A percentile compares a stretch with the other conserved stretches of the same genome.
These are phyloP conservation scores for Tephrocybe rancida DNA, from an alignment of 768 basidiomycete species.

Conservation along the genomic window DNA sequence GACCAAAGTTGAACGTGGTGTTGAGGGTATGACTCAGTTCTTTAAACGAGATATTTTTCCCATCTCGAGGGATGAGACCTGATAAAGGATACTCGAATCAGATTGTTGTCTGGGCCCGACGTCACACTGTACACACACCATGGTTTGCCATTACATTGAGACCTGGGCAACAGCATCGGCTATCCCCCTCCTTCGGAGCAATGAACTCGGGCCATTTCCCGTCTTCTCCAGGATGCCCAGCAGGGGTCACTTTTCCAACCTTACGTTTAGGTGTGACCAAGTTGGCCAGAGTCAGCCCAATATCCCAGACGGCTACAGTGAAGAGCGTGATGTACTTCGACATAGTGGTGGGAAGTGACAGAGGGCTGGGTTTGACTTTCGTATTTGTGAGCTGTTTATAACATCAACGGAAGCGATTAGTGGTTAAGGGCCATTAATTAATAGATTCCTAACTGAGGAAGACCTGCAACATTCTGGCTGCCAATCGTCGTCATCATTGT, in stretches of 20 bases:
- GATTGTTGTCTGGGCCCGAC: neutral
- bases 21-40: slow-evolving; percentile 46
- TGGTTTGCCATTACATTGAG: slow-evolving; percentile 86
- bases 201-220: slow-evolving; percentile 73
- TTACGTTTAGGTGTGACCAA: slow-evolving; percentile 48
- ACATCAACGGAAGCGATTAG: no score
- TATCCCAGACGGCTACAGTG: slow-evolving; percentile 51
- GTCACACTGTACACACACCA: slow-evolving; percentile 44
- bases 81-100: slow-evolving; percentile 19
- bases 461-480: no score
- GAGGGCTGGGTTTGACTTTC: no score
- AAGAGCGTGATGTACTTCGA: no score
- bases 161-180: slow-evolving; percentile 60
- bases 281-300: slow-evolving; percentile 52
- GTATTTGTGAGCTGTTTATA: no score
- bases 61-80: slow-evolving; percentile 71
- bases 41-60: slow-evolving; percentile 67
- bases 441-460: no score
- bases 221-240: slow-evolving; percentile 55
- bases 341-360: no score
- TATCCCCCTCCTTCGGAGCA: slow-evolving; percentile 61
- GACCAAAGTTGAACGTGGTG: slow-evolving; percentile 67
- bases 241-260: slow-evolving; percentile 56
- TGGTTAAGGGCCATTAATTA: no score
- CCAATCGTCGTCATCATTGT: no score